Evolutionary conservation across 2,329 filamentous ascomycete genomes (phyloP).

Genomic region (Aspergillus sp.): DNA sequence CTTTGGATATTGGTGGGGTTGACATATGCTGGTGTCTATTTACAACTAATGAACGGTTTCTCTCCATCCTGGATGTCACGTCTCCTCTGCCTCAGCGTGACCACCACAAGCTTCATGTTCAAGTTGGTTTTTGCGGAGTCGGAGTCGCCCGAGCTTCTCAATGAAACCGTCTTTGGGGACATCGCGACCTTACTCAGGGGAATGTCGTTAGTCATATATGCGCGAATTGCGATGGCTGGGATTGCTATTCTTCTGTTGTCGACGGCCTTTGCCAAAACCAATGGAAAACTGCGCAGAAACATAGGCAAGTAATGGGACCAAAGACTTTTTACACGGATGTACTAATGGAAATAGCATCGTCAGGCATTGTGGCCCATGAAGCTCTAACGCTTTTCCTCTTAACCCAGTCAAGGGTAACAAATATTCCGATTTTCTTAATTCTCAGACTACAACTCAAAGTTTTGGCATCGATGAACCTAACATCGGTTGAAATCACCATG

Average conservation of each 20-base stretch:
- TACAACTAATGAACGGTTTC: conserved; percentile 39
- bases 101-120: conserved; percentile 69
- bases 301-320: conserved; percentile 18
- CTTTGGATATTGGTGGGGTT: conserved; percentile 73
- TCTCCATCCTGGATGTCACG: conserved; percentile 26
- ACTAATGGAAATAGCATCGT: conserved; percentile 18
- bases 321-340: not conserved
- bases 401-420: conserved; percentile 81
- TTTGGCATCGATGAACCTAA: conserved; percentile 44
- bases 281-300: not conserved
- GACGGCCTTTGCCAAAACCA: conserved; percentile 19
- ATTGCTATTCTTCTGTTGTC: conserved; percentile 33
- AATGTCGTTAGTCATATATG: conserved; percentile 51
- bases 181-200: conserved; percentile 39
- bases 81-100: conserved; percentile 42
- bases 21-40: conserved; percentile 65
- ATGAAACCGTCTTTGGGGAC: conserved; percentile 31
- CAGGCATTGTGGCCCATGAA: conserved; percentile 52
- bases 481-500: conserved; percentile 61
- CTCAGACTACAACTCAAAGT: conserved; percentile 64
- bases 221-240: conserved; percentile 51
- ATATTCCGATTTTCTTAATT: conserved; percentile 80
- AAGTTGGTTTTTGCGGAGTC: conserved; percentile 86
- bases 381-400: conserved; percentile 75
- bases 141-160: conserved; percentile 80